phyloP scores from a whole-genome alignment of 2,329 filamentous ascomycete genomes.

The Dothideomycetidae sp. region DNA sequence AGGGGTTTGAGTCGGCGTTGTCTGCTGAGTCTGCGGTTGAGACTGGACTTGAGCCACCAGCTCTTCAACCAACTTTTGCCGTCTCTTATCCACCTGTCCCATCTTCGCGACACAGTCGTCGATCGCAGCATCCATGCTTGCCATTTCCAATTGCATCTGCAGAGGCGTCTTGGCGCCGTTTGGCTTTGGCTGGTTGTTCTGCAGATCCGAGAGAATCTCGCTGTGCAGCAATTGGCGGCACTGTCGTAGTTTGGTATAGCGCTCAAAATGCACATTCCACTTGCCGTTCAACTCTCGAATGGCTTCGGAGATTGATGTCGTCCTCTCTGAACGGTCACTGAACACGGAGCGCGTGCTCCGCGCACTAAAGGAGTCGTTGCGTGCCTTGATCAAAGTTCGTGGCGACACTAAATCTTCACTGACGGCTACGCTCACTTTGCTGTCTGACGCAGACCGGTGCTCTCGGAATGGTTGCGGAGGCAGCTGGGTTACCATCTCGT shows the following conservation, averaged over 20 bases:
- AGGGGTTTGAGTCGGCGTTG: neutral
- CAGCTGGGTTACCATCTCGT: conserved; percentile 1
- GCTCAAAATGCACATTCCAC: conserved; percentile 5
- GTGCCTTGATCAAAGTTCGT: conserved; percentile 1
- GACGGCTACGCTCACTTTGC: neutral
- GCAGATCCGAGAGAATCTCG: conserved; percentile 5
- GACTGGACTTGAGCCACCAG: neutral
- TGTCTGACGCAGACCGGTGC: conserved; percentile 3
- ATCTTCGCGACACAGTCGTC: conserved; percentile 8
- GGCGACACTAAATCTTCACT: neutral
- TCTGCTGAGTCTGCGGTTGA: neutral
- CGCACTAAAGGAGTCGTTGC: conserved; percentile 3
- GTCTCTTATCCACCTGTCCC: conserved; percentile 5
- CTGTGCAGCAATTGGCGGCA: conserved; percentile 8
- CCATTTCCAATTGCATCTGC: conserved; percentile 8
- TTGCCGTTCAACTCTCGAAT: conserved; percentile 5
- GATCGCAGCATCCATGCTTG: conserved; percentile 8
- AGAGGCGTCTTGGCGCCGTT: conserved; percentile 5
- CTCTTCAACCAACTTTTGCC: conserved; percentile 6
- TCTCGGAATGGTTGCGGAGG: conserved; percentile 2
- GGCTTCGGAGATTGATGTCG: conserved; percentile 1
- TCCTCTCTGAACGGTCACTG: conserved; percentile 1
- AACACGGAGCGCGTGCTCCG: neutral
- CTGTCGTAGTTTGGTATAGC: conserved; percentile 7
- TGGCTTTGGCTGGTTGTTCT: neutral